A percentile compares a stretch with the other conserved stretches of the same genome.
phyloP scores from a whole-genome alignment of 768 basidiomycete genomes.

The Lactarius pseudohatsudake region DNA sequence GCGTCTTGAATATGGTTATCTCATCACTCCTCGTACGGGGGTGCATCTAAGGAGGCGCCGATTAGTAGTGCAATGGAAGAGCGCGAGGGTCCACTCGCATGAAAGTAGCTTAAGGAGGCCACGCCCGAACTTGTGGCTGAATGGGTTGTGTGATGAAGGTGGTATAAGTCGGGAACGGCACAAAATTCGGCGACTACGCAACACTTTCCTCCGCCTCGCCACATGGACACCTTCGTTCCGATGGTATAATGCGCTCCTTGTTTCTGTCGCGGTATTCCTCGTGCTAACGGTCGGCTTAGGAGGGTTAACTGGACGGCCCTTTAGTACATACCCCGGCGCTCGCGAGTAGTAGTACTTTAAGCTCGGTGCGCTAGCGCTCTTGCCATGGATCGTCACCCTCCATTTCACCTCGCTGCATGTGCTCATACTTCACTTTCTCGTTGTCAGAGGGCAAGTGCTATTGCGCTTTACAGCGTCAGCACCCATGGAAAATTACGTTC shows the following conservation, averaged over 20 bases:
- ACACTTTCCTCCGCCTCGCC: conserved; percentile 85
- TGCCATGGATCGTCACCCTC: conserved; percentile 58
- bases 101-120: background rate
- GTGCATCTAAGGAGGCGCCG: conserved; percentile 28
- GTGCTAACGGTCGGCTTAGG: conserved; percentile 44
- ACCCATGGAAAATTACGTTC: conserved; percentile 77
- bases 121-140: conserved; percentile 13
- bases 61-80: conserved; percentile 16
- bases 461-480: conserved; percentile 82
- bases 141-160: conserved; percentile 51
- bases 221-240: conserved; percentile 92
- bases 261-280: background rate
- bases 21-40: no score
- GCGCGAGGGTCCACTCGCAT: conserved; percentile 21
- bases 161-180: conserved; percentile 66
- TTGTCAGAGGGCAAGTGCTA: conserved; percentile 56
- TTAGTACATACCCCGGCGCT: conserved; percentile 63
- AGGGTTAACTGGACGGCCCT: conserved; percentile 89
- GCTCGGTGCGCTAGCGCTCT: conserved; percentile 59
- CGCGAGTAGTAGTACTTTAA: conserved; percentile 60
- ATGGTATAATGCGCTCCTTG: conserved; percentile 51
- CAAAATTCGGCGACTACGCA: conserved; percentile 70
- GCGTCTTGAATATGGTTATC: background rate
- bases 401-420: conserved; percentile 66
- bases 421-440: conserved; percentile 53